Percentiles rank a stretch among this genome's conserved stretches.
phyloP scores from a whole-genome alignment of 805 yeast genomes.

The Maudiozyma bulderi region DNA sequence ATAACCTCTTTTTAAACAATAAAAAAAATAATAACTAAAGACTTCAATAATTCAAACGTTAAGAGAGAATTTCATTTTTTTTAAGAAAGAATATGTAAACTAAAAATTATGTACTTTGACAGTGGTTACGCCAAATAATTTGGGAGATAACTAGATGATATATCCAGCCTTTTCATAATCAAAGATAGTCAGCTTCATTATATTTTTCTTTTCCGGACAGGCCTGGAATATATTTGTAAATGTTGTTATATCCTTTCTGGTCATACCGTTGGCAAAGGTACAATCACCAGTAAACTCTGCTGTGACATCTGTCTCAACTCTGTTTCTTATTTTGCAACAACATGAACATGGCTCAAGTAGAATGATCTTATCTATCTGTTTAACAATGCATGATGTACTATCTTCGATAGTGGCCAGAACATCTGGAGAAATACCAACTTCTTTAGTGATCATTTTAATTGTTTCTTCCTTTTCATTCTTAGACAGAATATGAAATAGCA shows the following conservation, averaged over 20 bases:
- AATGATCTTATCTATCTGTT: slow-evolving; percentile 30
- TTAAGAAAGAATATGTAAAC: neutral
- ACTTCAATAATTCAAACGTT: too few species aligned
- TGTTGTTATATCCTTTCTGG: slow-evolving; percentile 31
- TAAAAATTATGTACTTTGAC: too few species aligned
- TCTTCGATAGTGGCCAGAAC: neutral
- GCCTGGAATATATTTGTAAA: slow-evolving; percentile 12
- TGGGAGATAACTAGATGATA: neutral
- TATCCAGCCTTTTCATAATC: slow-evolving; percentile 16
- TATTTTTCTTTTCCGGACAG: slow-evolving; percentile 7
- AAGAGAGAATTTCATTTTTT: too few species aligned
- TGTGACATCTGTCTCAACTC: neutral
- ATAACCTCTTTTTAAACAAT: too few species aligned
- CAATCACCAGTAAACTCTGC: slow-evolving; percentile 1
- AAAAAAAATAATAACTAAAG: too few species aligned
- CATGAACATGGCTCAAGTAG: slow-evolving; percentile 48
- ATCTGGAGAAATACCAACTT: slow-evolving; percentile 1
- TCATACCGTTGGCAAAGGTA: slow-evolving; percentile 52
- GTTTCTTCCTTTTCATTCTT: slow-evolving; percentile 4
- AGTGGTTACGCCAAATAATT: too few species aligned
- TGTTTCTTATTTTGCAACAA: slow-evolving; percentile 30
- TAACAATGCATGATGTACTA: slow-evolving; percentile 9
- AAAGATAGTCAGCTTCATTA: slow-evolving; percentile 11
- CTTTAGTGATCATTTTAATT: slow-evolving; percentile 1
- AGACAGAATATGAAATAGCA: slow-evolving; percentile 11